phyloP scores from a whole-genome alignment of 805 yeast species.

The Starmerella geochares region DNA sequence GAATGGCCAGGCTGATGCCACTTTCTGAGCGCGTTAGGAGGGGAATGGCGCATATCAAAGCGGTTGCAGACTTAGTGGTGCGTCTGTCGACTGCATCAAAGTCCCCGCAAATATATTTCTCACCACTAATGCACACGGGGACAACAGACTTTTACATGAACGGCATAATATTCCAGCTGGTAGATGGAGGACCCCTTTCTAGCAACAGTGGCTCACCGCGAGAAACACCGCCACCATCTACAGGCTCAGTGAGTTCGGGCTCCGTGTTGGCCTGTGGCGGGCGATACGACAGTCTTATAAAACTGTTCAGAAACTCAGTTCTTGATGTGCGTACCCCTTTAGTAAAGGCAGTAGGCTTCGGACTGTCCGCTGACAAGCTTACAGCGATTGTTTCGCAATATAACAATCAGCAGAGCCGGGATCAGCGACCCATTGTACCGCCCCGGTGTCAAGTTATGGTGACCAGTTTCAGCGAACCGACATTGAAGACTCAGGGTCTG shows the following conservation, averaged over 20 bases:
- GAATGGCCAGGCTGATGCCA: conserved; percentile 58
- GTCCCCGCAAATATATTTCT: conserved; percentile 37
- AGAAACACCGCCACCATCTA: background rate
- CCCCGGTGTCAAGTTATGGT: conserved; percentile 74
- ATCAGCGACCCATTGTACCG: conserved; percentile 21
- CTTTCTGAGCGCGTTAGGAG: conserved; percentile 65
- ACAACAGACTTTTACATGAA: conserved; percentile 52
- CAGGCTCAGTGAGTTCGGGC: conserved; percentile 20
- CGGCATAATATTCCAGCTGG: conserved; percentile 82
- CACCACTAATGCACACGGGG: conserved; percentile 77
- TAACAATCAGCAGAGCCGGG: background rate
- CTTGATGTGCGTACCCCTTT: conserved; percentile 30
- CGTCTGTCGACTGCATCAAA: conserved; percentile 50
- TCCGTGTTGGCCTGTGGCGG: conserved; percentile 81
- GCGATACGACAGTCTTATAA: conserved; percentile 67
- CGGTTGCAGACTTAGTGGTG: conserved; percentile 45
- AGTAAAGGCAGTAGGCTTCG: conserved; percentile 74
- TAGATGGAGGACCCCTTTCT: conserved; percentile 42
- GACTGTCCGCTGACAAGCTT: conserved; percentile 63
- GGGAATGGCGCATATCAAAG: conserved; percentile 50
- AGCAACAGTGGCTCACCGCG: background rate
- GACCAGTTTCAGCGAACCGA: conserved; percentile 51
- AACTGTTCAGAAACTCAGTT: conserved; percentile 52
- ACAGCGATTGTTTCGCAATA: conserved; percentile 36
- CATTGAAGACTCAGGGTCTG: conserved; percentile 51